Evolutionary conservation across 306 rosid species (phyloP).

Genomic region (Trichosanthes cucumerina): DNA sequence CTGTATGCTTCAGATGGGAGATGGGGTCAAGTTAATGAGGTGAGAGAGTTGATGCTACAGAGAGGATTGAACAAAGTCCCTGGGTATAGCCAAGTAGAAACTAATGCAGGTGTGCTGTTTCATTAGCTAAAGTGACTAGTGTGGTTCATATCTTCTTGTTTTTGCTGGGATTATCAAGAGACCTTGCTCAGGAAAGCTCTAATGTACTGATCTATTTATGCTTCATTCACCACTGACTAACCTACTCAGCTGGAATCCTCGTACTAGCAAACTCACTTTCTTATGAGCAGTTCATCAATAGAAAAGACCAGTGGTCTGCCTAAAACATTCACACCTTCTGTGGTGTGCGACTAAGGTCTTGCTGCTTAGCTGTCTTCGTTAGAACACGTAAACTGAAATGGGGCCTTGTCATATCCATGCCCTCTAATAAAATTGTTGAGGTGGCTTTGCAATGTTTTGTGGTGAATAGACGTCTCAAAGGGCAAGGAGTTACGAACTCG

Average conservation of each 20-base stretch:
- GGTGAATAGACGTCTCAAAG: background rate
- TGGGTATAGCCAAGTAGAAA: constrained; percentile 50
- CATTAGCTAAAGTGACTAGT: background rate
- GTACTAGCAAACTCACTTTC: background rate
- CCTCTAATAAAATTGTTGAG: background rate
- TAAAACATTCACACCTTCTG: background rate
- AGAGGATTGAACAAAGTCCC: constrained; percentile 56
- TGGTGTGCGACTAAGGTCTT: background rate
- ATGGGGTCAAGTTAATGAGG: constrained; percentile 68
- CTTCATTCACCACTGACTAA: background rate
- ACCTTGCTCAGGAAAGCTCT: background rate
- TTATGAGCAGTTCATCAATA: background rate
- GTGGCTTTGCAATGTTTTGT: background rate
- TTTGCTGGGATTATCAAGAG: background rate
- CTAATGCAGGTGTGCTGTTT: background rate
- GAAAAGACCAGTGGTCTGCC: background rate
- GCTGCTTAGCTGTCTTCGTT: background rate
- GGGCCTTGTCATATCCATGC: background rate
- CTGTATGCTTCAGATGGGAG: constrained; percentile 73
- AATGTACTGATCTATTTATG: background rate
- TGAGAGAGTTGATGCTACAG: constrained; percentile 52
- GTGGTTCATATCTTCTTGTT: background rate
- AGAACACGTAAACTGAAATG: background rate
- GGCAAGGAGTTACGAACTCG: background rate
- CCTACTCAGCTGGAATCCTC: background rate